Percentiles rank a stretch among this genome's conserved stretches.
phyloP scores from a whole-genome alignment of 2,329 filamentous ascomycete genomes.

The Phialophora chinensis region DNA sequence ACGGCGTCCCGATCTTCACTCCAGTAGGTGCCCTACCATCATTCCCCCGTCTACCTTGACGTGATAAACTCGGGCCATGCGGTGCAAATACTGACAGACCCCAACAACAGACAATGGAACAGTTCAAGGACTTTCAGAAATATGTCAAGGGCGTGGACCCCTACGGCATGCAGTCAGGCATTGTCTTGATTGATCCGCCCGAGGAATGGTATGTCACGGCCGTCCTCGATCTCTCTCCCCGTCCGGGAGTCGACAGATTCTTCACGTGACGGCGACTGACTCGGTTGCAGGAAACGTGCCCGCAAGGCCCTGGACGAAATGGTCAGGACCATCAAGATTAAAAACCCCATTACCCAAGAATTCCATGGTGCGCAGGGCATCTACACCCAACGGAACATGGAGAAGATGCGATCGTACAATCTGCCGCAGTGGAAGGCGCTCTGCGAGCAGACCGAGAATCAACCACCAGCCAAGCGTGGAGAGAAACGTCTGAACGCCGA shows the following conservation, averaged over 20 bases:
- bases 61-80: not conserved
- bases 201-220: conserved; percentile 78
- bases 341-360: conserved; percentile 97
- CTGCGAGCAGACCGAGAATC: conserved; percentile 93
- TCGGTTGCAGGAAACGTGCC: conserved; percentile 33
- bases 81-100: conserved; percentile 17
- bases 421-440: conserved; percentile 93
- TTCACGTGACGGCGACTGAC: conserved; percentile 8
- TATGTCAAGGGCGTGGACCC: conserved; percentile 90
- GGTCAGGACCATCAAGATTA: conserved; percentile 89
- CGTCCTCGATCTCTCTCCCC: not conserved
- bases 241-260: not conserved
- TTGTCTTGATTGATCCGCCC: conserved; percentile 93
- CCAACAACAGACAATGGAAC: conserved; percentile 72
- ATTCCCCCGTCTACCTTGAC: not conserved
- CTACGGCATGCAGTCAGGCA: conserved; percentile 97
- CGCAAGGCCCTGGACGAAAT: conserved; percentile 72
- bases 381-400: conserved; percentile 95
- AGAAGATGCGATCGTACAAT: conserved; percentile 95
- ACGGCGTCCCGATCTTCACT: conserved; percentile 85
- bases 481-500: conserved; percentile 49
- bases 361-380: conserved; percentile 95
- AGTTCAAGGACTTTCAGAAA: conserved; percentile 75
- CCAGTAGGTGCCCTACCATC: conserved; percentile 60
- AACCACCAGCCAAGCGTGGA: conserved; percentile 88